phyloP scores from a whole-genome alignment of 164 flowering plant species.

The Cinnamomum chago region DNA sequence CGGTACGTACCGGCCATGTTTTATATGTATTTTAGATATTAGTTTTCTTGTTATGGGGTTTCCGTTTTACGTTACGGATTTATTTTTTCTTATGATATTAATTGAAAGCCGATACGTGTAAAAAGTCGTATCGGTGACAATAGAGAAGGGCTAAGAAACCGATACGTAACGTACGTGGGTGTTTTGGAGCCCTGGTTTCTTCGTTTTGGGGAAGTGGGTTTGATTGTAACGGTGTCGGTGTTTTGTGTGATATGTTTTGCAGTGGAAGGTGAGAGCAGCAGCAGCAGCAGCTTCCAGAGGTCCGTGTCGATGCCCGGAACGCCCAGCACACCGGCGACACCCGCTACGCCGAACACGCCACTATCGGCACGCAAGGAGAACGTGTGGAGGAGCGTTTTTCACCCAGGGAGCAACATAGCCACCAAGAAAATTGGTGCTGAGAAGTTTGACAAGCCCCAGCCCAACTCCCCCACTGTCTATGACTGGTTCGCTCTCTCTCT shows the following conservation, averaged over 20 bases:
- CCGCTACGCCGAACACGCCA: slow-evolving; percentile 57
- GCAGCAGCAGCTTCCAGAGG: slow-evolving; percentile 40
- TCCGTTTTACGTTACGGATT: too few relatives aligned
- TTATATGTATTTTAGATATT: too few relatives aligned
- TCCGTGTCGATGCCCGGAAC: slow-evolving; percentile 57
- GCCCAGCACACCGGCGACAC: slow-evolving; percentile 46
- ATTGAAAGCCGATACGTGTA: too few relatives aligned
- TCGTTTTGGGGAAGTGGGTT: too few relatives aligned
- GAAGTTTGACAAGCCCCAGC: slow-evolving; percentile 74
- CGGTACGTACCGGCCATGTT: too few relatives aligned
- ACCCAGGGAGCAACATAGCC: slow-evolving; percentile 92
- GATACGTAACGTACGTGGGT: too few relatives aligned
- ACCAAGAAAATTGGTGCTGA: slow-evolving; percentile 53
- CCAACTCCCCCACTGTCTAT: slow-evolving; percentile 87
- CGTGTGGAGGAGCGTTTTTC: slow-evolving; percentile 97
- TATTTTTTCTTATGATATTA: too few relatives aligned
- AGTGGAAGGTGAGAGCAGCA: slow-evolving; percentile 17
- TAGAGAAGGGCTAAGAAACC: too few relatives aligned
- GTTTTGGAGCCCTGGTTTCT: too few relatives aligned
- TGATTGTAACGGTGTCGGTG: not conserved
- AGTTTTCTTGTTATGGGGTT: too few relatives aligned
- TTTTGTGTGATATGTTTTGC: not conserved
- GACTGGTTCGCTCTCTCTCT: too few relatives aligned
- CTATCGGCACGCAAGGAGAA: slow-evolving; percentile 56
- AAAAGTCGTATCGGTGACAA: too few relatives aligned